phyloP scores from a whole-genome alignment of 345 rosid genomes.

The Cardamine resedifolia region DNA sequence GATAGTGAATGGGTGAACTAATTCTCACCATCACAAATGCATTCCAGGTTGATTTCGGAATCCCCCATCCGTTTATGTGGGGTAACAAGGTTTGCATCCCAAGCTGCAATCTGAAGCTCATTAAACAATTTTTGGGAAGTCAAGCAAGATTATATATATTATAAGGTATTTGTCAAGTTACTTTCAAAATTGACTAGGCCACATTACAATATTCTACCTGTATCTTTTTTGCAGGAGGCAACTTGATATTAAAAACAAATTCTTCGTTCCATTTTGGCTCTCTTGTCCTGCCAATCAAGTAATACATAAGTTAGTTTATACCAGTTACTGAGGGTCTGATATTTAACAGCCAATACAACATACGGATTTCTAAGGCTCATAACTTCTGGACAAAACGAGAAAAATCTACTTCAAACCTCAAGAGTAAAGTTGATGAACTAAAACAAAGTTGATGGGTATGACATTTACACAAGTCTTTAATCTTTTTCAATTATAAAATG shows the following conservation, averaged over 20 bases:
- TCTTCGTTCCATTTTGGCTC: constrained; percentile 92
- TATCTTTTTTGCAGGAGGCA: constrained; percentile 53
- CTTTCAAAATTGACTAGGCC: constrained; percentile 1
- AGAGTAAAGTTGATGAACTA: not conserved
- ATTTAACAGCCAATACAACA: not conserved
- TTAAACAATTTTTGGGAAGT: constrained; percentile 15
- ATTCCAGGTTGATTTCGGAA: constrained; percentile 56
- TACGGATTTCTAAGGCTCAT: constrained; percentile 2
- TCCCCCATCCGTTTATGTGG: constrained; percentile 99
- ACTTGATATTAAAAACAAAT: constrained; percentile 65
- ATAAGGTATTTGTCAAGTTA: not conserved
- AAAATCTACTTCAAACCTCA: not conserved
- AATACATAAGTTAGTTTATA: not conserved
- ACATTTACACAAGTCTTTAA: not conserved
- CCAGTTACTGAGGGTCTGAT: not conserved
- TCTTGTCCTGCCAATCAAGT: constrained; percentile 53
- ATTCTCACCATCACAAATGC: constrained; percentile 73
- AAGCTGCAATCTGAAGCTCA: constrained; percentile 79
- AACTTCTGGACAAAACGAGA: not conserved
- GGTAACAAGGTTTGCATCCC: constrained; percentile 97
- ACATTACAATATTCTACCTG: constrained; percentile 50
- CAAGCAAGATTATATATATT: constrained; percentile 8
- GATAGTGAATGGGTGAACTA: not conserved
- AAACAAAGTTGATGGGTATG: not conserved
- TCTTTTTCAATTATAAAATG: no score